Evolutionary conservation across 352 stramenopile species (phyloP).

Genomic region (Phytopythium helicoides): DNA sequence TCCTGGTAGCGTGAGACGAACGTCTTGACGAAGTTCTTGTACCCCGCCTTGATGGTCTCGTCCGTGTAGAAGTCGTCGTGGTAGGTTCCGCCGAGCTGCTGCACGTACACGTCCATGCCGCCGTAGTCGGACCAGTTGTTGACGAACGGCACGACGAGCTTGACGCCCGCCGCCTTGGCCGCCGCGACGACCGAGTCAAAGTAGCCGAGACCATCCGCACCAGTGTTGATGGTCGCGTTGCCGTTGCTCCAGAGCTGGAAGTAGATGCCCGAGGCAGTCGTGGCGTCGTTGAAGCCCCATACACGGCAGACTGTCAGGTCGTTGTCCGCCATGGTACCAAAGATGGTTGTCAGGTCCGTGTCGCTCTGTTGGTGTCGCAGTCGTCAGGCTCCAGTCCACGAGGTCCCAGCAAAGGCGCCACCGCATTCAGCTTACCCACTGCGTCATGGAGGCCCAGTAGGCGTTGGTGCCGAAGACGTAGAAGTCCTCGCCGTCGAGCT

Average conservation of each 20-base stretch:
- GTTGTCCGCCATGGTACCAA: constrained; percentile 23
- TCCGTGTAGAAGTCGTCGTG: constrained; percentile 35
- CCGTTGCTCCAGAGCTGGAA: constrained; percentile 31
- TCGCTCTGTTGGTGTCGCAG: constrained; percentile 11
- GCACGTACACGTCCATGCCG: constrained; percentile 28
- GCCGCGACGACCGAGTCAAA: constrained; percentile 26
- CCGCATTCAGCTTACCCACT: constrained; percentile 12
- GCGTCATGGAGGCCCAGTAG: constrained; percentile 27
- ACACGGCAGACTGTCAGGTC: constrained; percentile 27
- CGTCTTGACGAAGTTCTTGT: constrained; percentile 28
- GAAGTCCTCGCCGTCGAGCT: constrained; percentile 24
- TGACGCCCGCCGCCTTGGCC: constrained; percentile 27
- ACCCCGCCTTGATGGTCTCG: constrained; percentile 23
- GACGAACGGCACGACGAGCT: constrained; percentile 31
- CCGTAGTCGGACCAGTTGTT: constrained; percentile 38
- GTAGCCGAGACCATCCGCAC: constrained; percentile 26
- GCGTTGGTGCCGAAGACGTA: constrained; percentile 33
- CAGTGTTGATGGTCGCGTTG: constrained; percentile 23
- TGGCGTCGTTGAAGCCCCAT: constrained; percentile 24
- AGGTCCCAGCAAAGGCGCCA: constrained; percentile 2
- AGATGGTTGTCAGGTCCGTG: constrained; percentile 25
- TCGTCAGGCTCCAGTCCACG: background rate
- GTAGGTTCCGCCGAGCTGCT: constrained; percentile 27
- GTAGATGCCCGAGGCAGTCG: constrained; percentile 15
- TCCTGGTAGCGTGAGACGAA: constrained; percentile 18